Evolutionary conservation across 148 eudicot genomes (phyloP).

Genomic region (Camellia sinensis): DNA sequence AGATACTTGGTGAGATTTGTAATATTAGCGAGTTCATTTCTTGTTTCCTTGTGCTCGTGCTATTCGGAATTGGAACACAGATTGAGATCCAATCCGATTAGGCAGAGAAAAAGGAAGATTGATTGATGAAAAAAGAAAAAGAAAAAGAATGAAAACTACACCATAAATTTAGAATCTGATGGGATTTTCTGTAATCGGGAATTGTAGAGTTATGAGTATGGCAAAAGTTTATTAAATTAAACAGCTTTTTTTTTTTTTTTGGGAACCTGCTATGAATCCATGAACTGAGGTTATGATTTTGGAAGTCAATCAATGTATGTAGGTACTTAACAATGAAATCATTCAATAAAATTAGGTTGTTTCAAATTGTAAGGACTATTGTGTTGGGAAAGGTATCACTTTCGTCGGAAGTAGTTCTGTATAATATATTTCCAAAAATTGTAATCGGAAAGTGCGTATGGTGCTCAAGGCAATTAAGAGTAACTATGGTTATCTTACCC

Average conservation of each 20-base stretch:
- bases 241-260: constrained; percentile 8
- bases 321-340: too few species aligned
- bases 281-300: too few species aligned
- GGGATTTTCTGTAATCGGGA: constrained; percentile 27
- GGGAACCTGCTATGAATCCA: too few species aligned
- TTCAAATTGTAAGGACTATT: too few species aligned
- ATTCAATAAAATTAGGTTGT: too few species aligned
- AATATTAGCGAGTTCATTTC: constrained; percentile 43
- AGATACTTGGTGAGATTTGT: constrained; percentile 43
- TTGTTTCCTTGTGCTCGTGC: constrained; percentile 31
- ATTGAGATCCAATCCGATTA: constrained; percentile 18
- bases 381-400: too few species aligned
- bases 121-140: constrained; percentile 14
- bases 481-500: too few species aligned
- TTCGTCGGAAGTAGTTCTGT: too few species aligned
- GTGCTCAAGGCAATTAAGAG: too few species aligned
- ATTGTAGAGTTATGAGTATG: constrained; percentile 28
- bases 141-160: neutral
- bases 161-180: constrained; percentile 18
- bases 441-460: too few species aligned
- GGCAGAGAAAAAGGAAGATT: constrained; percentile 28
- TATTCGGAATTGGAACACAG: constrained; percentile 24
- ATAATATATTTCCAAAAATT: too few species aligned
- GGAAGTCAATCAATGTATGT: too few species aligned
- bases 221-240: constrained; percentile 12